Percentiles rank a stretch among this genome's conserved stretches.
These are phyloP conservation scores for Lactarius quietus DNA, from an alignment of 768 basidiomycete species.

Conservation along the genomic window DNA sequence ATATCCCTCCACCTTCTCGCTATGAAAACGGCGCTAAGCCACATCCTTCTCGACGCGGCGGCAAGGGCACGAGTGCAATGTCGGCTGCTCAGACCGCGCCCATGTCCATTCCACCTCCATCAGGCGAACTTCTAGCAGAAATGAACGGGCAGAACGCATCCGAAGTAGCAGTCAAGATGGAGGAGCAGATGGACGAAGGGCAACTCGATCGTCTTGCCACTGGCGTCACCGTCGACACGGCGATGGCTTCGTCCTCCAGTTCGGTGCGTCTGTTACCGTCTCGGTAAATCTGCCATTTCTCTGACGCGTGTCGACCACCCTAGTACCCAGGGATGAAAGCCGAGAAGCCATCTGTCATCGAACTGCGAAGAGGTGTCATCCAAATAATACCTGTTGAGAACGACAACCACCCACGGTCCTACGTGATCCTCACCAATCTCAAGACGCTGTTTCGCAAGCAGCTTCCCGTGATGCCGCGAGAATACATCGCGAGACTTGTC, in stretches of 20 bases:
- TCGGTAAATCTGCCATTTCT: background rate
- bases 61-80: constrained; percentile 58
- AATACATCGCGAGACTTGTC: constrained; percentile 95
- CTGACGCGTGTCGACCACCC: constrained; percentile 11
- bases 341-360: constrained; percentile 76
- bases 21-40: constrained; percentile 30
- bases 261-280: constrained; percentile 39
- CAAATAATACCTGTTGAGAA: constrained; percentile 82
- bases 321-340: constrained; percentile 51
- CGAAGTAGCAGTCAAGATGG: constrained; percentile 58
- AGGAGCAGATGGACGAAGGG: constrained; percentile 76
- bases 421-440: constrained; percentile 87
- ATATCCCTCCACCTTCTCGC: constrained; percentile 19
- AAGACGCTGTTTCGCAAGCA: constrained; percentile 98
- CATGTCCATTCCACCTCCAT: constrained; percentile 41
- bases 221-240: constrained; percentile 74
- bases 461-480: constrained; percentile 97
- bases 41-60: constrained; percentile 40
- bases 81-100: constrained; percentile 58
- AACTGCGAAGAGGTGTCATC: constrained; percentile 81
- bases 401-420: constrained; percentile 67
- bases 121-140: constrained; percentile 37
- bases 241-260: constrained; percentile 39
- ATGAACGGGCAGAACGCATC: constrained; percentile 40
- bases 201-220: constrained; percentile 75